Percentiles rank a stretch among this genome's conserved stretches.
Conservation (phyloP, 2,329 filamentous ascomycete species). For the Epichloe gansuensis region DNA sequence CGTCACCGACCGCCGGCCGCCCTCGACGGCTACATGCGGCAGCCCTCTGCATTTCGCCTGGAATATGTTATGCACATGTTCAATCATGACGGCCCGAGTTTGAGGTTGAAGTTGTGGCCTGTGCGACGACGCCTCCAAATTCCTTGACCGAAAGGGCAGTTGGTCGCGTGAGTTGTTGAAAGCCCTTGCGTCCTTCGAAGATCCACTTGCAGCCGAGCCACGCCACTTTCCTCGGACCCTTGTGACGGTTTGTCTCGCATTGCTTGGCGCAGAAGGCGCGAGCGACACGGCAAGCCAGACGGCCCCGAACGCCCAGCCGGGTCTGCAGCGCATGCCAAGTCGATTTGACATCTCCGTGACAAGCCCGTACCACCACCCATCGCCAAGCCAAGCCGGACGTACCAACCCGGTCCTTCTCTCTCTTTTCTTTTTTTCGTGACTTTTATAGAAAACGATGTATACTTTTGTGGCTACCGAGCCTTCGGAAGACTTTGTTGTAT, state of each 20-base stretch:
- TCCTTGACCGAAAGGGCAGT: slow-evolving; percentile 6
- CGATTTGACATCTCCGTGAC: not conserved
- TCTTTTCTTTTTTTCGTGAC: no score
- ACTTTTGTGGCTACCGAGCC: no score
- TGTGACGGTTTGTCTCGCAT: no score
- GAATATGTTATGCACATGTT: no score
- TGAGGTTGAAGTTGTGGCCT: no score
- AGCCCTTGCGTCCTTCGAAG: not conserved
- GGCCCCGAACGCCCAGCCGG: not conserved
- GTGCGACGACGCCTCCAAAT: not conserved
- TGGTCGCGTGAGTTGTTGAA: slow-evolving; percentile 9
- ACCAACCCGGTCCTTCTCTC: not conserved
- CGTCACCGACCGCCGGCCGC: not conserved
- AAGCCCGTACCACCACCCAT: not conserved
- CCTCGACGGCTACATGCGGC: not conserved
- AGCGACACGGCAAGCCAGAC: not conserved
- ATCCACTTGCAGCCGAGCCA: not conserved
- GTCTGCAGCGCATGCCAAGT: no score
- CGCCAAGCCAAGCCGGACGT: not conserved
- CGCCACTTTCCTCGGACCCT: not conserved
- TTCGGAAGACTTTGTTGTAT: no score
- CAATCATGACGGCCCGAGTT: no score
- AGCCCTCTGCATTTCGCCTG: not conserved
- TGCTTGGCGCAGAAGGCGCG: no score
- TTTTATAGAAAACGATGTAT: no score